Base-by-base conservation (phyloP, 331 rosid species). In the Quercus lobata region DNA sequence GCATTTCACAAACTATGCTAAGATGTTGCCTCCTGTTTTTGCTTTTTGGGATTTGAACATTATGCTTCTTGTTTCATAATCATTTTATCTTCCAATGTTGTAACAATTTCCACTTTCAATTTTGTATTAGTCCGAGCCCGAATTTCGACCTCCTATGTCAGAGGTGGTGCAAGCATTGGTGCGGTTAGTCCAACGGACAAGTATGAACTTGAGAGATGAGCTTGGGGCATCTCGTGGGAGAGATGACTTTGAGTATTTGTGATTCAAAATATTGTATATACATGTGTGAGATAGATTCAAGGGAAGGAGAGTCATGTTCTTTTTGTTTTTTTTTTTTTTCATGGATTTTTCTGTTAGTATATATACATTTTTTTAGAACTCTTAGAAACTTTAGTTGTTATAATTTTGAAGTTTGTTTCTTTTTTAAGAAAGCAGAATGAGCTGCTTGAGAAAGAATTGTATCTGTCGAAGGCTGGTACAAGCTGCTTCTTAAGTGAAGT, bases 161-260 rank as follows among this genome's bases (percentile, higher is more conserved):
- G 97, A 94, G 84, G 92, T 92, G 75, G 97, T 92, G 79, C 91
- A 91, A 73, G 79, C 92, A 57, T 80, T 94, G 88, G 85, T 84
- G 44, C 88, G 87, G 71, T 73, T 92, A 81, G 86, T 91, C 73
- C 88, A 92, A 75, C 78, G 83, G 12, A 91, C 97, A 18, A 88
- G 85, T 54, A 8, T 85, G 87, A 89, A 79, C 54, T 52, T 87
- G 87, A 85, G 88, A 82, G 94, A 92, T 12, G 95, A 86, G 76
- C 81, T 88, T 65, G 87, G 91, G 27, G 84, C 37, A 29, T 88
- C 84, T 71, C 84, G 86, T 69, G 75, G 87, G 77, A 24, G 29
- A 79, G 93, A 91, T 78, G 97, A 89, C 58, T 37, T 71, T 37
- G 89, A 89, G 56, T 77, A 73, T 71, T 88, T 27, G 16, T 71